Percentiles rank a stretch among this genome's conserved stretches.
Evolutionary conservation across 108 stramenopile genomes (phyloP).

Genomic region (Craspedostauros australis): DNA sequence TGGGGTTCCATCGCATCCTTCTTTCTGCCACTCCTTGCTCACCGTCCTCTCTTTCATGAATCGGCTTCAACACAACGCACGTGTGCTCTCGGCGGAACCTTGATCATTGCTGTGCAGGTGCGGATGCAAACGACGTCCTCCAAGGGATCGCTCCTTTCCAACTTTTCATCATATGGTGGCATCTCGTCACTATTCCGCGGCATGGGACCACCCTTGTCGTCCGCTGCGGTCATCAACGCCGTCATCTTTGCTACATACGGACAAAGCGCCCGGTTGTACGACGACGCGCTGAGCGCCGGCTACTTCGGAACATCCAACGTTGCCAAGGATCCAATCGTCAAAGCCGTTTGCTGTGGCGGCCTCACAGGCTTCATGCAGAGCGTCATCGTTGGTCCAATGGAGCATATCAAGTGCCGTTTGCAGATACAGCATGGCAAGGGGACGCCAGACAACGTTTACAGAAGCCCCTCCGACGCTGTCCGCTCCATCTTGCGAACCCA

Average conservation of each 20-base stretch:
- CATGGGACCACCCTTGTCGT: slow-evolving; percentile 72
- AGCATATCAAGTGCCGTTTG: slow-evolving; percentile 90
- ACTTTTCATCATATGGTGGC: slow-evolving; percentile 27
- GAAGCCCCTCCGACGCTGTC: slow-evolving; percentile 47
- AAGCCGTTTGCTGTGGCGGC: slow-evolving; percentile 71
- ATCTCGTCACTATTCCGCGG: slow-evolving; percentile 82
- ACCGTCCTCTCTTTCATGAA: no score
- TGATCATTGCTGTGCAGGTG: slow-evolving; percentile 1
- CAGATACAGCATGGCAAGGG: slow-evolving; percentile 55
- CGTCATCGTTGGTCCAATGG: slow-evolving; percentile 75
- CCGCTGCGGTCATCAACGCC: slow-evolving; percentile 82
- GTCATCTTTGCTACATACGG: slow-evolving; percentile 86
- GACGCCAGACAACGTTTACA: slow-evolving; percentile 26
- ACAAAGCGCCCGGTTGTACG: slow-evolving; percentile 59
- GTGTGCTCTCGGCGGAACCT: no score
- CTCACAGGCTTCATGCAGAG: slow-evolving; percentile 85
- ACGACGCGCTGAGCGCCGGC: slow-evolving; percentile 57
- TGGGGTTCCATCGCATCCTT: no score
- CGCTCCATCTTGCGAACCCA: slow-evolving; percentile 40
- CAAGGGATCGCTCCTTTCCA: no score
- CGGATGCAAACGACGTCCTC: slow-evolving; percentile 27
- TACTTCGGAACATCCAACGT: slow-evolving; percentile 5
- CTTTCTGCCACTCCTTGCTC: no score
- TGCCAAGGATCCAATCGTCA: slow-evolving; percentile 8
- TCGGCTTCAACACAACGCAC: no score